Conservation (phyloP, 768 basidiomycete genomes). For the Suillus alpinus region DNA sequence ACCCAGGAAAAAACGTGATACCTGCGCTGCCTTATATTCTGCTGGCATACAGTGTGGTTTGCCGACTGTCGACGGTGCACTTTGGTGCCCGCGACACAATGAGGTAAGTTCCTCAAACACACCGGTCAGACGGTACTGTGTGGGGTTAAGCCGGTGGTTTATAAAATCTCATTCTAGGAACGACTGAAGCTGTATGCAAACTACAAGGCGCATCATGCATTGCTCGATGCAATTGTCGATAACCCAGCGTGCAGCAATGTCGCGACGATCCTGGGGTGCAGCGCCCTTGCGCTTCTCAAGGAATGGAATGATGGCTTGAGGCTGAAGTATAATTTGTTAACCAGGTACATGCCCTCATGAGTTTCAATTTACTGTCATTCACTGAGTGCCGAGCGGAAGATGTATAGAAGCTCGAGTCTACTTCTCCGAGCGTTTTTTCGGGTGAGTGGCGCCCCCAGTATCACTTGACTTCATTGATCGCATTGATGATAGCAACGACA, state of each 20-base stretch:
- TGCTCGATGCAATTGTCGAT: slow-evolving; percentile 29
- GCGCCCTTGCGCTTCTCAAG: slow-evolving; percentile 28
- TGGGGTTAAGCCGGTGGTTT: neutral
- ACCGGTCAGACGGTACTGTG: neutral
- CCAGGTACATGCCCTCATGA: slow-evolving; percentile 18
- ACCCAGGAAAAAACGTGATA: slow-evolving; percentile 10
- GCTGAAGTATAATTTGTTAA: slow-evolving; percentile 32
- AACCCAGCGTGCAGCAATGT: slow-evolving; percentile 23
- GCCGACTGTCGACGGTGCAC: slow-evolving; percentile 5
- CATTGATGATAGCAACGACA: slow-evolving; percentile 18
- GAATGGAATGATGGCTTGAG: slow-evolving; percentile 32
- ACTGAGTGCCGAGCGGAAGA: slow-evolving; percentile 18
- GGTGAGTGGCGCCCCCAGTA: slow-evolving; percentile 23
- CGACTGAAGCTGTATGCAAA: slow-evolving; percentile 36
- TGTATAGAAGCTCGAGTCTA: slow-evolving; percentile 37
- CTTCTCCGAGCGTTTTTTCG: slow-evolving; percentile 40
- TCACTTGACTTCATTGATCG: neutral
- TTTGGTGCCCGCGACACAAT: slow-evolving; percentile 32
- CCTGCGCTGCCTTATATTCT: slow-evolving; percentile 17
- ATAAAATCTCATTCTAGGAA: slow-evolving; percentile 20
- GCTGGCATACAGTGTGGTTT: slow-evolving; percentile 15
- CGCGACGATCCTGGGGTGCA: slow-evolving; percentile 25
- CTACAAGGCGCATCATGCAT: slow-evolving; percentile 33
- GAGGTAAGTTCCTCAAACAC: slow-evolving; percentile 18
- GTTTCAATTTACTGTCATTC: neutral